A percentile compares a stretch with the other conserved stretches of the same genome.
Conservation (phyloP, 2,329 filamentous ascomycete species). For the Fusarium sp. region DNA sequence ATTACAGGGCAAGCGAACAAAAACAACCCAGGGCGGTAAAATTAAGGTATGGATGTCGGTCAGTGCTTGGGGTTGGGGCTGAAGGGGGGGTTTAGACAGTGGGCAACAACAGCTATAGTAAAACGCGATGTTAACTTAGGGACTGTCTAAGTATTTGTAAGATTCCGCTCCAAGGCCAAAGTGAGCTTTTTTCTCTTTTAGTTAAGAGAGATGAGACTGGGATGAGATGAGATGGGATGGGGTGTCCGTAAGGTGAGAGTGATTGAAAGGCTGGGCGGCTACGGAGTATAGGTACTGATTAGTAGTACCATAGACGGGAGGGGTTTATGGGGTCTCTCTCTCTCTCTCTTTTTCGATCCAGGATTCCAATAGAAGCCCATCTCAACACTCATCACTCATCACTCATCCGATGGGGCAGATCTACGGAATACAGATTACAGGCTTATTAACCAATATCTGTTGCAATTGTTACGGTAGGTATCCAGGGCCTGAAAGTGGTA, state of each 20-base stretch:
- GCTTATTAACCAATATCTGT: conserved; percentile 17
- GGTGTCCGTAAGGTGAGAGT: not conserved
- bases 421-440: conserved; percentile 24
- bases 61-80: conserved; percentile 7
- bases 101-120: conserved; percentile 26
- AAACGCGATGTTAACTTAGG: conserved; percentile 1
- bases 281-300: too few relatives aligned
- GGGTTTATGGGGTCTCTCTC: not conserved
- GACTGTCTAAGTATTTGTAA: conserved; percentile 19
- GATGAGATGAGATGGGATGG: not conserved
- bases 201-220: conserved; percentile 1
- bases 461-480: conserved; percentile 1
- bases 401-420: conserved; percentile 7
- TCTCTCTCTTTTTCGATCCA: conserved; percentile 24
- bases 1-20: conserved; percentile 10
- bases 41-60: conserved; percentile 27
- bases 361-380: conserved; percentile 40
- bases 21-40: conserved; percentile 28
- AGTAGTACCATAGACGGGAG: conserved; percentile 3
- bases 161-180: conserved; percentile 12
- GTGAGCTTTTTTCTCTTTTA: conserved; percentile 1
- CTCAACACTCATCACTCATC: not conserved
- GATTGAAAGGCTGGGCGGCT: conserved; percentile 6
- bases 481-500: conserved; percentile 21
- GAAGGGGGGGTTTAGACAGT: not conserved